phyloP scores from a whole-genome alignment of 2,329 filamentous ascomycete genomes.

The Fusarium anguioides region DNA sequence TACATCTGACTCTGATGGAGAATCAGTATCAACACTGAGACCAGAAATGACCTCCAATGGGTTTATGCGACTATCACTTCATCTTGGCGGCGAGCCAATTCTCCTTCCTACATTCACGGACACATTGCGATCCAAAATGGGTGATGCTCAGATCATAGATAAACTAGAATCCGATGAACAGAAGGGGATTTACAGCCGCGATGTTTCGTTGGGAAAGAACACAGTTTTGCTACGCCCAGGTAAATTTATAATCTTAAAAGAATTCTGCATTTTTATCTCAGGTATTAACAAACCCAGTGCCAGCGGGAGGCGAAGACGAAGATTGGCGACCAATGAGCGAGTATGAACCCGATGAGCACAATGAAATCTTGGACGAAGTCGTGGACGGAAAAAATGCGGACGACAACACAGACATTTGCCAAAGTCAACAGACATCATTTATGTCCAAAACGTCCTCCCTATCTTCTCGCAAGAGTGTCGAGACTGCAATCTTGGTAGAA shows the following conservation, averaged over 20 bases:
- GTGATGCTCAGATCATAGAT: background rate
- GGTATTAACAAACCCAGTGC: conserved; percentile 2
- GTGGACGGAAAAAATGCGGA: background rate
- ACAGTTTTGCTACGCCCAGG: background rate
- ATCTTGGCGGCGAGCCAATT: conserved; percentile 43
- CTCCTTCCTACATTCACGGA: conserved; percentile 45
- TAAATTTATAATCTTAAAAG: background rate
- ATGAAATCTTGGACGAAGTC: background rate
- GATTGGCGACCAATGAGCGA: conserved; percentile 25
- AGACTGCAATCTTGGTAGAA: background rate
- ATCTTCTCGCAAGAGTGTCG: background rate
- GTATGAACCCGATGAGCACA: conserved; percentile 3
- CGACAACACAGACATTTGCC: background rate
- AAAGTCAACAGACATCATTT: background rate
- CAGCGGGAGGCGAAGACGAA: conserved; percentile 13
- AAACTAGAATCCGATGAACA: background rate
- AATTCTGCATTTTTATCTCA: background rate
- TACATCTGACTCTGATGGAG: conserved; percentile 31
- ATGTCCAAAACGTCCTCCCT: background rate
- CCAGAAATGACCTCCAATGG: conserved; percentile 5
- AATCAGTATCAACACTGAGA: conserved; percentile 35
- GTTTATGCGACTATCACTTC: conserved; percentile 49
- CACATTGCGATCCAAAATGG: conserved; percentile 13
- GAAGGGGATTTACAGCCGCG: background rate
- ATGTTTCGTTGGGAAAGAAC: background rate